Conservation (phyloP, 257 asterid genomes). For the Jaltomata sinuosa region DNA sequence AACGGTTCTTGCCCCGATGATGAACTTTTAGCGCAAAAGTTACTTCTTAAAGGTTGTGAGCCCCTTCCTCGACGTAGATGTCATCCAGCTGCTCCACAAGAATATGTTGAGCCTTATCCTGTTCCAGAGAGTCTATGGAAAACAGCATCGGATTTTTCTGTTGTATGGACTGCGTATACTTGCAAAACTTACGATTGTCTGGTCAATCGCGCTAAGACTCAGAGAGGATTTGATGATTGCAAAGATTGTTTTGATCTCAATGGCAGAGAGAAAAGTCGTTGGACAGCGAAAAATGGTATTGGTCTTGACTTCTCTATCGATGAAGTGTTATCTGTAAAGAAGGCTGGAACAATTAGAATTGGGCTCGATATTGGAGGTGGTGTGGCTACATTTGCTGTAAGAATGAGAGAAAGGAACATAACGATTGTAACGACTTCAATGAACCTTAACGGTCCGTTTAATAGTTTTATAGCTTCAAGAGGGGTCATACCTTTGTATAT, state of each 20-base stretch:
- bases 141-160: constrained; percentile 52
- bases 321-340: constrained; percentile 35
- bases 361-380: constrained; percentile 85
- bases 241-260: constrained; percentile 56
- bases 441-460: constrained; percentile 63
- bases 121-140: constrained; percentile 48
- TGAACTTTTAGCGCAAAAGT: constrained; percentile 46
- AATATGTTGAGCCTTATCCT: constrained; percentile 38
- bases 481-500: constrained; percentile 61
- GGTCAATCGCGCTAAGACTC: constrained; percentile 28
- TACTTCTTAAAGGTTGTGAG: constrained; percentile 62
- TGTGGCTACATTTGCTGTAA: constrained; percentile 62
- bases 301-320: constrained; percentile 49
- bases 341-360: constrained; percentile 42
- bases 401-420: constrained; percentile 53
- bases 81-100: constrained; percentile 34
- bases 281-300: constrained; percentile 10
- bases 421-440: constrained; percentile 53
- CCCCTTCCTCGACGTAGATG: constrained; percentile 73
- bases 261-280: constrained; percentile 47
- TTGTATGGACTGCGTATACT: constrained; percentile 52
- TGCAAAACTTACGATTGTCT: constrained; percentile 48
- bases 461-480: constrained; percentile 54
- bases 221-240: constrained; percentile 51
- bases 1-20: constrained; percentile 63